These are phyloP conservation scores for Lasiosphaeriaceae sp. DNA, from an alignment of 495 filamentous ascomycete species.

Conservation along the genomic window DNA sequence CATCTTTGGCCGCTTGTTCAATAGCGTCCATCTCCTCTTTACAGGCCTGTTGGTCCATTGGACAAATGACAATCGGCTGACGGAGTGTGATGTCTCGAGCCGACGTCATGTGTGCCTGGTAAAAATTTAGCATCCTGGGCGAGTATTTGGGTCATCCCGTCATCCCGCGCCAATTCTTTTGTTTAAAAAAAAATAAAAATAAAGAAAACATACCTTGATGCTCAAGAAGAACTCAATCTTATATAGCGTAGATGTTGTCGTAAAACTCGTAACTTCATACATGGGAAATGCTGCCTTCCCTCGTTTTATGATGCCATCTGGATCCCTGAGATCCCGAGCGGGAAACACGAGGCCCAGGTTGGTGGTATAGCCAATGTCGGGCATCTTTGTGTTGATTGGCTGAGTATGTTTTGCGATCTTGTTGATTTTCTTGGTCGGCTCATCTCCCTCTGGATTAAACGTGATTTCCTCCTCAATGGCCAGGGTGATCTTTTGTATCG, in stretches of 20 bases:
- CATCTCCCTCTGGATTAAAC: slow-evolving; percentile 97
- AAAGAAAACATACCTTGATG: slow-evolving; percentile 67
- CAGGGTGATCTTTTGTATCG: slow-evolving; percentile 89
- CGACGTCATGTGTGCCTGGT: slow-evolving; percentile 82
- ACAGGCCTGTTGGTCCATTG: slow-evolving; percentile 89
- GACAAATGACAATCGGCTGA: slow-evolving; percentile 94
- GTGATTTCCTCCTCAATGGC: slow-evolving; percentile 96
- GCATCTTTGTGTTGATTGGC: slow-evolving; percentile 72
- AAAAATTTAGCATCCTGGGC: slow-evolving; percentile 17
- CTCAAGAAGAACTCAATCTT: slow-evolving; percentile 97
- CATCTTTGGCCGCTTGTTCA: slow-evolving; percentile 89
- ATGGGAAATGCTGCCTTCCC: slow-evolving; percentile 84
- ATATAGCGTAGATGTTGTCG: slow-evolving; percentile 89
- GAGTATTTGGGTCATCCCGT: no score
- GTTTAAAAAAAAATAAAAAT: no score
- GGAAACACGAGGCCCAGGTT: slow-evolving; percentile 91
- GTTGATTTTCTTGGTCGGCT: slow-evolving; percentile 87
- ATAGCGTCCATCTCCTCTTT: slow-evolving; percentile 99
- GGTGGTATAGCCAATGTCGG: slow-evolving; percentile 83
- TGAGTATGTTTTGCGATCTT: slow-evolving; percentile 81
- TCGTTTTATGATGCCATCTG: slow-evolving; percentile 81
- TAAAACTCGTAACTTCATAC: slow-evolving; percentile 85
- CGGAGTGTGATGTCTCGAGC: slow-evolving; percentile 86
- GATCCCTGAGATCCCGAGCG: slow-evolving; percentile 80
- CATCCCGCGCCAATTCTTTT: no score